Percentiles rank a stretch among this genome's conserved stretches.
Conservation (phyloP, 1,139 yeast genomes). For the Blastobotrys elegans region DNA sequence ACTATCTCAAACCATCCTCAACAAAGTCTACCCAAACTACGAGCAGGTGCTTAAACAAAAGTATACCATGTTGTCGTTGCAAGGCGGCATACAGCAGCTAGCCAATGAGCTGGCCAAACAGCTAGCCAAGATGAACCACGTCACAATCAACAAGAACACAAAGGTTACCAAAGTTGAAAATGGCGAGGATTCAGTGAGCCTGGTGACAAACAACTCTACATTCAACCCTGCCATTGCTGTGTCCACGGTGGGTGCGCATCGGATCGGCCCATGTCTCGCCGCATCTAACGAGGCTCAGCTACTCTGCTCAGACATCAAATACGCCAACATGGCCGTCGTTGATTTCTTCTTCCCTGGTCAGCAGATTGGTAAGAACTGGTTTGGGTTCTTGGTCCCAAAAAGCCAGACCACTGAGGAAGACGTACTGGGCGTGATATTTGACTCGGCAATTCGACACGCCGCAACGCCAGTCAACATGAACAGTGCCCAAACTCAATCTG, state of each 20-base stretch:
- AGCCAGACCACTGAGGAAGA: constrained; percentile 41
- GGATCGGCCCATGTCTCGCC: constrained; percentile 19
- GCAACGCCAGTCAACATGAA: constrained; percentile 17
- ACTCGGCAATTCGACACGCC: constrained; percentile 59
- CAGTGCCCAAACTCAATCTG: constrained; percentile 1
- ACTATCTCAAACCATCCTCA: constrained; percentile 26
- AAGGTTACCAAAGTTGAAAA: constrained; percentile 20
- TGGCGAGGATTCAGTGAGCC: constrained; percentile 9
- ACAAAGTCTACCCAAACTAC: constrained; percentile 17
- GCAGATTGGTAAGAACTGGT: constrained; percentile 46
- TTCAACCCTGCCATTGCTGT: constrained; percentile 25
- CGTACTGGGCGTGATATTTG: constrained; percentile 83
- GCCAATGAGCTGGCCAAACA: constrained; percentile 32
- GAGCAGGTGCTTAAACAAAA: constrained; percentile 18
- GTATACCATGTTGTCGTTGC: constrained; percentile 29
- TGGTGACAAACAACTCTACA: constrained; percentile 14
- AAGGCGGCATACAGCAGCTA: constrained; percentile 31
- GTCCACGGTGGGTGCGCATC: constrained; percentile 29
- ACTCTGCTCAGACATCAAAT: constrained; percentile 22
- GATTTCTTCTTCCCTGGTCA: constrained; percentile 31
- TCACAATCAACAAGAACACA: constrained; percentile 35
- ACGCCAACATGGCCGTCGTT: constrained; percentile 35
- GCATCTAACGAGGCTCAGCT: constrained; percentile 18
- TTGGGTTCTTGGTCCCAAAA: constrained; percentile 84
- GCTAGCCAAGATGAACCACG: constrained; percentile 45